Base-by-base conservation (phyloP, 2,329 filamentous ascomycete genomes). In the Dothiorella sarmentorum region DNA sequence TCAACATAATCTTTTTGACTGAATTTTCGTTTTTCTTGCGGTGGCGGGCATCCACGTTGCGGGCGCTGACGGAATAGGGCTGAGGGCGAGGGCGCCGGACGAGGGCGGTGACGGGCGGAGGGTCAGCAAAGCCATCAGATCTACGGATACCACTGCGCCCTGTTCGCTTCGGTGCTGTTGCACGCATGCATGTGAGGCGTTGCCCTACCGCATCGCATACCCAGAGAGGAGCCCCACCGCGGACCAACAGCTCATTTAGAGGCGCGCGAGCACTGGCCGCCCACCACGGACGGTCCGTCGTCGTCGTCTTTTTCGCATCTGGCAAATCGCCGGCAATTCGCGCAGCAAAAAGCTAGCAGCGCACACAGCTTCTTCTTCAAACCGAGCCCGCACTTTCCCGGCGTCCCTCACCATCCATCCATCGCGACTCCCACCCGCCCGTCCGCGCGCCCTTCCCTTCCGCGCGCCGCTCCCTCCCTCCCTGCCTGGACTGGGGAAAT, bases 311-410 rank as follows among this genome's bases (percentile, higher is more conserved):
- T 15, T 37, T 22, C 47, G 20, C 44, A 49, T 29, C 44, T 49
- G 44, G 27, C 17, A 37, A 56, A 56, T 57, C 33, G 29, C 29
- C 55, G 55, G 55, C 29, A 57, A 57, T 57, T 57, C 55, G 29
- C 55, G 55, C 55, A 57, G 29, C 42, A 20, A 47, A 57, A 57
- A 57, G 55, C 55, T 47, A 47, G 55, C 40, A 45, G 20, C 29
- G 38, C 52, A 43, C 38, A 22, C 38, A n/a, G 52, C 37, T 27
- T 42, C 53, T 44, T 45, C 53, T 45, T 45, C 31, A 44, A 42
- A 31, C 31, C 43, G 42, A 24, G 47, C 47, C 47, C 18, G 47
- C 33, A 22, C 35, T 40, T 17, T 40, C 40, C 11, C 53, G 20
- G 18, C 52, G 18, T 20, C 42, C 11, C 42, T 42, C 22, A 27